phyloP scores from a whole-genome alignment of 306 rosid species.

The Lathyrus oleraceus region DNA sequence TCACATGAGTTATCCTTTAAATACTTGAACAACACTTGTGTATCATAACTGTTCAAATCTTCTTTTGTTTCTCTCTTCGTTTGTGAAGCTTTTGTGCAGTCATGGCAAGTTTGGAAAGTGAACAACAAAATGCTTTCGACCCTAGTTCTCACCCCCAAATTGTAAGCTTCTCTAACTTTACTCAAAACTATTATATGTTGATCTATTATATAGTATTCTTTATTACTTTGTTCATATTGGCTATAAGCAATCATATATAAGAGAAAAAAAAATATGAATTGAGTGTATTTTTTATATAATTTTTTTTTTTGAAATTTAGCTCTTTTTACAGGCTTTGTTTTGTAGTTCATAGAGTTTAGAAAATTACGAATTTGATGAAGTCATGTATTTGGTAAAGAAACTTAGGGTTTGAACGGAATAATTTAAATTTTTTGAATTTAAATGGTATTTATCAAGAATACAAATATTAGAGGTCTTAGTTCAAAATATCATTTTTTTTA shows the following conservation, averaged over 20 bases:
- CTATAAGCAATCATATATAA: background rate
- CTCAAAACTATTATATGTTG: background rate
- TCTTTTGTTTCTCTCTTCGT: background rate
- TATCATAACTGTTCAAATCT: background rate
- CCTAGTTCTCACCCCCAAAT: background rate
- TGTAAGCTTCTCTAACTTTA: background rate
- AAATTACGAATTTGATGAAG: background rate
- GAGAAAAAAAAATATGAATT: background rate
- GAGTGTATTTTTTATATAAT: background rate
- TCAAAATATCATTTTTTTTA: too few species aligned
- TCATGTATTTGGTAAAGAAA: too few species aligned
- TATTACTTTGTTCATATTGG: background rate
- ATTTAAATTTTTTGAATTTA: too few species aligned
- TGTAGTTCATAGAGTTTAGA: background rate
- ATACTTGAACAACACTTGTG: background rate
- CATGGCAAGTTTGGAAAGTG: background rate
- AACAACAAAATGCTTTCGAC: background rate
- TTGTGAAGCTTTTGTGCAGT: background rate
- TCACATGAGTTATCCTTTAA: background rate
- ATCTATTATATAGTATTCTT: background rate
- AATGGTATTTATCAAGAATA: too few species aligned
- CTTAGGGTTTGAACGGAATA: too few species aligned
- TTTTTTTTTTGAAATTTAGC: background rate
- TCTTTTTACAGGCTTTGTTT: background rate
- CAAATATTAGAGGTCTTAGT: too few species aligned